A percentile compares a stretch with the other conserved stretches of the same genome.
Evolutionary conservation across 345 rosid species (phyloP).

Genomic region (Isatis tinctoria): DNA sequence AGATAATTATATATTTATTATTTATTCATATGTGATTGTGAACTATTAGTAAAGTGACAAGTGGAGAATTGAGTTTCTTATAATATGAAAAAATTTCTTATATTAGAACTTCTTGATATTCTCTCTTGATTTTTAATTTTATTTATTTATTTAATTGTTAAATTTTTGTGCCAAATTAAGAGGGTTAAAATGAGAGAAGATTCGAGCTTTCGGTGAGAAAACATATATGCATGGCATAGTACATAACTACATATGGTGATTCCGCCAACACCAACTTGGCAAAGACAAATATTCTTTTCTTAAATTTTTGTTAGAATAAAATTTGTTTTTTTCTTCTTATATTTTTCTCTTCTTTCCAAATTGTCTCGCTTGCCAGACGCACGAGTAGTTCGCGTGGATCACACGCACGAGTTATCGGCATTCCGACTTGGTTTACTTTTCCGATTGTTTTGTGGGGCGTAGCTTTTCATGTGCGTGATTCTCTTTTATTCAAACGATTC

Average conservation of each 20-base stretch:
- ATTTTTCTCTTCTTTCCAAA: background rate
- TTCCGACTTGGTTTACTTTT: background rate
- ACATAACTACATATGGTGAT: background rate
- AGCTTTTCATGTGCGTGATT: background rate
- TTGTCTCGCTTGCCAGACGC: background rate
- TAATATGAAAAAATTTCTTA: too few species aligned
- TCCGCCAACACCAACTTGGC: slow-evolving; percentile 29
- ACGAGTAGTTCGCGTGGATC: background rate
- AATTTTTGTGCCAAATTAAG: background rate
- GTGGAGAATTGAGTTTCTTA: too few species aligned
- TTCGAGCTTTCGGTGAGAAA: slow-evolving; percentile 28
- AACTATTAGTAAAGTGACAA: too few species aligned
- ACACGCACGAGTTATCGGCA: background rate
- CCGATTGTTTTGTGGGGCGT: background rate
- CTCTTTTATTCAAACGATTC: background rate
- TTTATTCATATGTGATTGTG: too few species aligned
- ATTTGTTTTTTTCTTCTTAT: background rate
- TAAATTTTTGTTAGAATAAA: background rate
- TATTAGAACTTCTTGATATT: too few species aligned
- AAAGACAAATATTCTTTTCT: slow-evolving; percentile 15
- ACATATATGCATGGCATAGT: background rate
- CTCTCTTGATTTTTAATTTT: too few species aligned
- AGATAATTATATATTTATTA: too few species aligned
- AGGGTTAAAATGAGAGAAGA: background rate
- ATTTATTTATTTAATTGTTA: background rate